Base-by-base conservation (phyloP, 768 basidiomycete genomes). In the Russula sp. region DNA sequence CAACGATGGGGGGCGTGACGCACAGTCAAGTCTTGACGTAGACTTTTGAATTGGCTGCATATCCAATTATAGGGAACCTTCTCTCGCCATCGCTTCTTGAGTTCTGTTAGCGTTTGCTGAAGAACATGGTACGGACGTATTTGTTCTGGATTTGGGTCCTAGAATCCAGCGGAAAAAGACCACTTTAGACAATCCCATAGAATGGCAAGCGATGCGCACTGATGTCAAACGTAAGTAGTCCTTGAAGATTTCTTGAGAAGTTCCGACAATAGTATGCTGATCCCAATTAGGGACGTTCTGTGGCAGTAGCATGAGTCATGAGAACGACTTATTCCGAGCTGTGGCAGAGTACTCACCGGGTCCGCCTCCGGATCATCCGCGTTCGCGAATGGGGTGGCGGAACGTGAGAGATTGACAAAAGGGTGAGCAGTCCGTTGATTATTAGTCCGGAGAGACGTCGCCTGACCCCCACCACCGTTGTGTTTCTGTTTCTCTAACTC, bases 281-380 rank as follows among this genome's bases (percentile, higher is more conserved):
- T 99, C 97, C 97, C 97, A 99, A 73, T 95, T 88, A 59, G 94
- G 88, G 10, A 96, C 94, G 71, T 95, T 96, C 96, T 98, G 42
- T 50, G 56, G 28, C 51, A 28, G 18, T 53, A 52, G 52, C 48
- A 14, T 34, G 5, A 24, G 26, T 28, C 38, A 40, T 11, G 10
- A n/a, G 2, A 22, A 14, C 11, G 7, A 28, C 59, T 52, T 49
- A 30, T 14, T 42, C 22, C 13, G 11, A 8, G 9, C 20, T 9
- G 46, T 65, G 34, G 58, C 56, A 18, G 59, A 67, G 9, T 55
- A 79, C 87, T 49, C 71, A 91, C 89, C 63, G 86, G 83, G 72
- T 88, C 84, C 61, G 80, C 85, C 73, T 88, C 89, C 20, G 88
- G 88, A 67, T 90, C 88, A 71, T 89, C 89, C 42, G 71, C 75